Percentiles rank a stretch among this genome's conserved stretches.
Conservation (phyloP, 2,329 filamentous ascomycete genomes). For the Eurotiales sp. region DNA sequence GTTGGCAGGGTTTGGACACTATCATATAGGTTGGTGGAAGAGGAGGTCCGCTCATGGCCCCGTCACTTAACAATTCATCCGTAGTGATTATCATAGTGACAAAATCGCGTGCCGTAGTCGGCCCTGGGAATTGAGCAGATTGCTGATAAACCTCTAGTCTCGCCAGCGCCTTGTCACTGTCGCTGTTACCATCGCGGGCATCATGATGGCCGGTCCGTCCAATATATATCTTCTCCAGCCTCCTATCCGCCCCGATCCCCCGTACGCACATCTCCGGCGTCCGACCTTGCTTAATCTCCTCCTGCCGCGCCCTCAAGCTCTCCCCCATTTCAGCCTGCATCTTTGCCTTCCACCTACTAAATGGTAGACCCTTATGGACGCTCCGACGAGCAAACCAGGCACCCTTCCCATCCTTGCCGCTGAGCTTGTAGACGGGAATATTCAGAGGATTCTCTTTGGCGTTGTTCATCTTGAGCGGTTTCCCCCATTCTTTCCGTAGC, state of each 20-base stretch:
- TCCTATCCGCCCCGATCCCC: conserved; percentile 77
- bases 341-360: conserved; percentile 72
- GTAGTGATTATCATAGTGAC: conserved; percentile 73
- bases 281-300: conserved; percentile 61
- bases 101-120: conserved; percentile 84
- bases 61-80: conserved; percentile 34
- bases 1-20: conserved; percentile 77
- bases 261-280: conserved; percentile 73
- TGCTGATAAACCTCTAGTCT: conserved; percentile 67
- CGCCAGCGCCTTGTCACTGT: conserved; percentile 18
- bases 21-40: conserved; percentile 72
- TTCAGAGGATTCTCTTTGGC: conserved; percentile 70
- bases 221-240: conserved; percentile 62
- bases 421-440: conserved; percentile 75
- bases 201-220: background rate
- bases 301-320: conserved; percentile 66
- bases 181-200: background rate
- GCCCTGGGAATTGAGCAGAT: conserved; percentile 84
- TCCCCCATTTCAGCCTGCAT: conserved; percentile 76
- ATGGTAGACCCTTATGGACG: conserved; percentile 73
- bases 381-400: conserved; percentile 87
- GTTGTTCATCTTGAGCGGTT: conserved; percentile 62
- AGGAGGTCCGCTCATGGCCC: conserved; percentile 21
- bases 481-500: conserved; percentile 79
- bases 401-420: conserved; percentile 74